These are phyloP conservation scores for Globisporangium yorkense DNA, from an alignment of 352 stramenopile species.

Conservation along the genomic window DNA sequence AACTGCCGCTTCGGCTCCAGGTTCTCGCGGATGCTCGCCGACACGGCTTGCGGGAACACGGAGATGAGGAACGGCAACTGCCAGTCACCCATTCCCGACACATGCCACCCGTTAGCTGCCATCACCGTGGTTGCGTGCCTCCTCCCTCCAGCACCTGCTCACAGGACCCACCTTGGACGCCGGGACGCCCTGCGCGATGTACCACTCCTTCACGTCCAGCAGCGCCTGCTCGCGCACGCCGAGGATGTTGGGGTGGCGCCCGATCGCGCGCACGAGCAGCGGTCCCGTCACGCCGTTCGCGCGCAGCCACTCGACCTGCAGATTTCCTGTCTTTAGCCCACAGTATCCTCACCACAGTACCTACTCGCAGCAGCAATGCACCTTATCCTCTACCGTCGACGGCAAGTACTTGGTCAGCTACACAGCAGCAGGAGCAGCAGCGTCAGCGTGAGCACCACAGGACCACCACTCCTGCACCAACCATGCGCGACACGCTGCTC, in stretches of 20 bases:
- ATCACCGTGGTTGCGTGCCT: too few species aligned
- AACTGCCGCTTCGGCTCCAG: slow-evolving; percentile 40
- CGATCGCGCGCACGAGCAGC: slow-evolving; percentile 27
- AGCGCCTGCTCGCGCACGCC: slow-evolving; percentile 26
- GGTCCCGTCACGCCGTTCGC: slow-evolving; percentile 24
- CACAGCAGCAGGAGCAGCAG: too few species aligned
- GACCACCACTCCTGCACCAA: background rate
- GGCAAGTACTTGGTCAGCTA: slow-evolving; percentile 26
- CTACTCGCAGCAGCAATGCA: slow-evolving; percentile 3
- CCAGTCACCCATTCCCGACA: background rate
- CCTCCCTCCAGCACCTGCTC: too few species aligned
- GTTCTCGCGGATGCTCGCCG: slow-evolving; percentile 24
- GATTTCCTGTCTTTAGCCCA: background rate
- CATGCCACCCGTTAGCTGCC: too few species aligned
- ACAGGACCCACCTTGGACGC: slow-evolving; percentile 17
- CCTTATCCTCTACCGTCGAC: slow-evolving; percentile 35
- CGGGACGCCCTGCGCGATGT: slow-evolving; percentile 26
- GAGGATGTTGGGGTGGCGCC: slow-evolving; percentile 33
- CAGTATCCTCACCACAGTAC: background rate
- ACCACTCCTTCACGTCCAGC: slow-evolving; percentile 27
- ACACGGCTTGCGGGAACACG: slow-evolving; percentile 36
- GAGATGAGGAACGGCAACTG: slow-evolving; percentile 54
- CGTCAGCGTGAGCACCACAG: background rate
- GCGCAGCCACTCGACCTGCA: slow-evolving; percentile 26
- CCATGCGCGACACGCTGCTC: background rate